Conservation (phyloP, 2,329 filamentous ascomycete genomes). For the Neonectria hederae region DNA sequence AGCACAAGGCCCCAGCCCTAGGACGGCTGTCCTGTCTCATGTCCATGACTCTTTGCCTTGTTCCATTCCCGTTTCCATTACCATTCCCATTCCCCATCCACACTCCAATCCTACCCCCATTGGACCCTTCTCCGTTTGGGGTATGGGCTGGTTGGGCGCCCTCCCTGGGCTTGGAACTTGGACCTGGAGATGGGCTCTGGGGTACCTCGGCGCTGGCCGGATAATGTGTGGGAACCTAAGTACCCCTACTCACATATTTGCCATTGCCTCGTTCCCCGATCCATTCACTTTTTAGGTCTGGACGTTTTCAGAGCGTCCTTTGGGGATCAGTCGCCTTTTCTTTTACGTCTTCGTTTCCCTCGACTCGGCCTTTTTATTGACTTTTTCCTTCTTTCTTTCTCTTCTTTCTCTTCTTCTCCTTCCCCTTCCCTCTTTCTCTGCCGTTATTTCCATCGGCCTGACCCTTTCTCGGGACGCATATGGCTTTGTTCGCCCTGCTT, state of each 20-base stretch:
- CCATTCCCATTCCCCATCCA: slow-evolving; percentile 14
- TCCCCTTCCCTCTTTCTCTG: not conserved
- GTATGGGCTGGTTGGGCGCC: slow-evolving; percentile 30
- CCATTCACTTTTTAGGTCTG: slow-evolving; percentile 10
- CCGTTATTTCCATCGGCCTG: slow-evolving; percentile 17
- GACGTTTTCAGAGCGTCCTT: slow-evolving; percentile 5
- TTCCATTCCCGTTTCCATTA: slow-evolving; percentile 12
- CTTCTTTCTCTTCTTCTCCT: slow-evolving; percentile 15
- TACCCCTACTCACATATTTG: slow-evolving; percentile 40
- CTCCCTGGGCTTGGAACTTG: slow-evolving; percentile 28
- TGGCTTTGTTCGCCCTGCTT: slow-evolving; percentile 14
- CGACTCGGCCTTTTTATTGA: slow-evolving; percentile 17
- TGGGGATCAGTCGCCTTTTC: slow-evolving; percentile 12
- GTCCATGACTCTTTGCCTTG: slow-evolving; percentile 7
- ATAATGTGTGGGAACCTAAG: slow-evolving; percentile 28
- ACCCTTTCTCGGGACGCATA: not conserved
- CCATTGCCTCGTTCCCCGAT: slow-evolving; percentile 23
- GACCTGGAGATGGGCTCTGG: slow-evolving; percentile 31
- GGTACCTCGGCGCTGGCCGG: slow-evolving; percentile 34
- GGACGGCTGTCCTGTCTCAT: slow-evolving; percentile 12
- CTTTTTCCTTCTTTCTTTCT: slow-evolving; percentile 22
- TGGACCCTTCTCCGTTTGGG: slow-evolving; percentile 32
- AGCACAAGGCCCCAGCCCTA: not conserved
- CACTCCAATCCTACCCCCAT: slow-evolving; percentile 31
- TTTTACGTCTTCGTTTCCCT: slow-evolving; percentile 17